Base-by-base conservation (phyloP, 2,329 filamentous ascomycete genomes). In the Ophiostoma perfectum region DNA sequence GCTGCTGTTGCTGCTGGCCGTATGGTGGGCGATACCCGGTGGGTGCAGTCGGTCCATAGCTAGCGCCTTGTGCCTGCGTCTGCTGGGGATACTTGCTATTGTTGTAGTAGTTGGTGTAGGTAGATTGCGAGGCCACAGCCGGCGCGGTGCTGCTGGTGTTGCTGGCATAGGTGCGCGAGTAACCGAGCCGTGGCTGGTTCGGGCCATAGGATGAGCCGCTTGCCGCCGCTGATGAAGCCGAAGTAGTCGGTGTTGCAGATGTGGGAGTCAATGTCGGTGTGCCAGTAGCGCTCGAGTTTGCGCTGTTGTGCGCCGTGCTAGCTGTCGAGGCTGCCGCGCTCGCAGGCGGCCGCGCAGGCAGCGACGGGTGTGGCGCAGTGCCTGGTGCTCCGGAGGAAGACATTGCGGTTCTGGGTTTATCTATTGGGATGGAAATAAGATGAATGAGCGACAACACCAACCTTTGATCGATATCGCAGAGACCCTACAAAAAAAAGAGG, bases 111-210 rank as follows among this genome's bases (percentile, higher is more conserved):
- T 42, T 49, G 66, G 45, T 65, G 66, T 65, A 64, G n/a, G 42
- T 45, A 1, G 18, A 14, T 12, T 42, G 60, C 11, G 60, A 16
- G 7, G 60, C 18, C 18, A n/a, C 39, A 7, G 60, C 16, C 16
- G 39, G 14, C 2, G 60, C 6, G 5, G 39, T 18, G 64, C 45
- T 42, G 62, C 60, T 63, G 42, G n/a, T 64, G 66, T 71, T 63
- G 49, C 70, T 18, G 58, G 81, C 68, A 66, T 71, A 71, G 0
- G 73, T 70, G 55, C 74, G 72, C 16, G 75, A 73, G 70, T 74
- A 75, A 41, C 72, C 73, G 49, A 71, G 76, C 39, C 75, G 71
- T 44, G 74, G 71, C 41, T 77, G 73, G 62, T 39, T 36, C 14
- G 76, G n/a, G 74, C 70, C 42, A 72, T 72, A 38, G 75, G 73